These are phyloP conservation scores for Syncephalastrum racemosum DNA, from an alignment of 371 early-diverging fungal species.

Conservation along the genomic window DNA sequence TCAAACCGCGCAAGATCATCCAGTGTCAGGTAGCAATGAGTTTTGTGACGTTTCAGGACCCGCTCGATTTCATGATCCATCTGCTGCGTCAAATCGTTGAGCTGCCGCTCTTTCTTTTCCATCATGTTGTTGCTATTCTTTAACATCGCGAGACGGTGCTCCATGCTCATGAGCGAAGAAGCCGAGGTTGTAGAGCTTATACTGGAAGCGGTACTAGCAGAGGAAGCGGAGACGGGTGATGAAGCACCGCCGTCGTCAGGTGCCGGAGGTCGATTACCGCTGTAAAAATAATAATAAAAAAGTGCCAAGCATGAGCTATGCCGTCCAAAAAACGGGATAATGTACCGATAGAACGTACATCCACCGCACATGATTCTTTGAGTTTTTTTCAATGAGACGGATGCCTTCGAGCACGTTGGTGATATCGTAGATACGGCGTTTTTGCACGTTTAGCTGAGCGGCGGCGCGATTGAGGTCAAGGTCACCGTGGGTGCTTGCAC, in stretches of 20 bases:
- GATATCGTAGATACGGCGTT: slow-evolving; percentile 87
- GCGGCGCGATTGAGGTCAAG: slow-evolving; percentile 78
- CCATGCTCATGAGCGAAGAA: slow-evolving; percentile 15
- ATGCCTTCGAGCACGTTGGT: slow-evolving; percentile 87
- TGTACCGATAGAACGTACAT: slow-evolving; percentile 50
- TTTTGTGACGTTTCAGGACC: slow-evolving; percentile 24
- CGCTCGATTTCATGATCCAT: slow-evolving; percentile 34
- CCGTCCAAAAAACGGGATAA: slow-evolving; percentile 1
- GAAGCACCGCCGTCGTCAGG: neutral
- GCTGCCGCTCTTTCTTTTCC: slow-evolving; percentile 29
- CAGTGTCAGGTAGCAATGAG: slow-evolving; percentile 40
- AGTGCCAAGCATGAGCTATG: neutral
- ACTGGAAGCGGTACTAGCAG: slow-evolving; percentile 3
- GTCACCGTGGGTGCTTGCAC: slow-evolving; percentile 61
- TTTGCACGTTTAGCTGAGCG: slow-evolving; percentile 68
- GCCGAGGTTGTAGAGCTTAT: slow-evolving; percentile 10
- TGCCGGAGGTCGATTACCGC: neutral
- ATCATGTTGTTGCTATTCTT: slow-evolving; percentile 27
- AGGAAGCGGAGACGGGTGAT: slow-evolving; percentile 3
- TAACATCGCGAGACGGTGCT: slow-evolving; percentile 26
- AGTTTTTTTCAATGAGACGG: slow-evolving; percentile 73
- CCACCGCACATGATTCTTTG: slow-evolving; percentile 82
- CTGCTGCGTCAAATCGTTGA: slow-evolving; percentile 25
- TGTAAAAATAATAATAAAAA: neutral
- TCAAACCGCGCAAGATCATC: slow-evolving; percentile 35